Conservation (phyloP, 2,329 filamentous ascomycete species). For the Cryphonectria japonica region DNA sequence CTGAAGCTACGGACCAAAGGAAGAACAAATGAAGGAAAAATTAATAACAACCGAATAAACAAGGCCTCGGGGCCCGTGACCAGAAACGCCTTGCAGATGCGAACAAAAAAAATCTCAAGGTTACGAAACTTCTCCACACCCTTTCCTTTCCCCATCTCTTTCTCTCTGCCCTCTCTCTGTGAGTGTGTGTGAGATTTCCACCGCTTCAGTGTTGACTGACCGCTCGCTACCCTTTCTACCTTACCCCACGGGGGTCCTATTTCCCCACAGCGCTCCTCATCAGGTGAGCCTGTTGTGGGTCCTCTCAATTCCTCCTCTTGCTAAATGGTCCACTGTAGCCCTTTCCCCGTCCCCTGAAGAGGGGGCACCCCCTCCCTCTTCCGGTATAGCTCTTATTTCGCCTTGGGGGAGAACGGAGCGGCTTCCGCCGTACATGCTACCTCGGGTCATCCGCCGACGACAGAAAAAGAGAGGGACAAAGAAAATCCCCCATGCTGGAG, state of each 20-base stretch:
- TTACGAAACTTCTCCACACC: constrained; percentile 9
- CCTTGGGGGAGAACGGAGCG: background rate
- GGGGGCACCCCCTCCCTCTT: background rate
- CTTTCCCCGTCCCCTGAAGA: background rate
- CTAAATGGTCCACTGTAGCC: background rate
- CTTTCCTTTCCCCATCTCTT: background rate
- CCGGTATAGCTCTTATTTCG: constrained; percentile 1
- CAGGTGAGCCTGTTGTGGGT: background rate
- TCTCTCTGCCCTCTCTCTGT: background rate
- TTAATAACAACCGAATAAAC: background rate
- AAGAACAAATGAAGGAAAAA: background rate
- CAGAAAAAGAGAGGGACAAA: too few species aligned
- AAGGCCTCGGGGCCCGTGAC: constrained; percentile 19
- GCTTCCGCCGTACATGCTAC: constrained; percentile 5
- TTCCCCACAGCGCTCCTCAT: constrained; percentile 1
- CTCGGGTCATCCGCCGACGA: constrained; percentile 2
- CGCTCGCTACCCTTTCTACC: background rate
- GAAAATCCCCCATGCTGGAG: too few species aligned
- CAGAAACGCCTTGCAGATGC: constrained; percentile 27
- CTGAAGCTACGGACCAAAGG: constrained; percentile 4
- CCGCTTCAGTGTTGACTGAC: background rate
- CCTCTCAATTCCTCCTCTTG: constrained; percentile 3
- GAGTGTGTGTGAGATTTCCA: background rate
- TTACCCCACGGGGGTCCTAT: background rate
- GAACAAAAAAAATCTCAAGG: constrained; percentile 1